Conservation (phyloP, 116 monocot species). For the Iris pallida region DNA sequence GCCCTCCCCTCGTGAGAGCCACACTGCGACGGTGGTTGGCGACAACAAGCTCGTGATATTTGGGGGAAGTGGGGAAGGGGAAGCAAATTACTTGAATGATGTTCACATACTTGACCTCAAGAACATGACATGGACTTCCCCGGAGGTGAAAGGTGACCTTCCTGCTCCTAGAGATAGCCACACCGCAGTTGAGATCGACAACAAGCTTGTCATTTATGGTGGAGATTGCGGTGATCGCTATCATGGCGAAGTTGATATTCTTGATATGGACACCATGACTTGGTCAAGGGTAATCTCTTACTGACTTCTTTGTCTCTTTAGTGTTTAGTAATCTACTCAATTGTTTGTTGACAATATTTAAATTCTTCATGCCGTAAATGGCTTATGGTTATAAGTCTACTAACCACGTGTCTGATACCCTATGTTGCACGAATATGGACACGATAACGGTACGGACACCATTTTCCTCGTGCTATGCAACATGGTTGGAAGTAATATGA, state of each 20-base stretch:
- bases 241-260: conserved; percentile 83
- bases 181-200: conserved; percentile 59
- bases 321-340: not conserved
- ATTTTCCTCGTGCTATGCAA: too few species aligned
- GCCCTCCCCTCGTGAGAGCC: conserved; percentile 79
- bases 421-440: too few species aligned
- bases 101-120: conserved; percentile 75
- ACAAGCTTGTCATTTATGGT: conserved; percentile 65
- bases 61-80: conserved; percentile 91
- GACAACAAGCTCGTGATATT: conserved; percentile 65
- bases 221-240: conserved; percentile 93
- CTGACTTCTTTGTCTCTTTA: not conserved
- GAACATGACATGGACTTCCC: conserved; percentile 71
- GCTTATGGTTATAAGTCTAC: too few species aligned
- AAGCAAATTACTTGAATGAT: conserved; percentile 81
- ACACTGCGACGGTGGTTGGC: conserved; percentile 55
- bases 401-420: too few species aligned
- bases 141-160: conserved; percentile 53
- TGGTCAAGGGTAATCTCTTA: conserved; percentile 66
- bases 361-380: too few species aligned
- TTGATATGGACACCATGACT: conserved; percentile 66
- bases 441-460: too few species aligned
- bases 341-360: too few species aligned
- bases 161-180: conserved; percentile 90
- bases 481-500: too few species aligned